phyloP scores from a whole-genome alignment of 2,329 filamentous ascomycete genomes.

The Decorospora gaudefroyi region DNA sequence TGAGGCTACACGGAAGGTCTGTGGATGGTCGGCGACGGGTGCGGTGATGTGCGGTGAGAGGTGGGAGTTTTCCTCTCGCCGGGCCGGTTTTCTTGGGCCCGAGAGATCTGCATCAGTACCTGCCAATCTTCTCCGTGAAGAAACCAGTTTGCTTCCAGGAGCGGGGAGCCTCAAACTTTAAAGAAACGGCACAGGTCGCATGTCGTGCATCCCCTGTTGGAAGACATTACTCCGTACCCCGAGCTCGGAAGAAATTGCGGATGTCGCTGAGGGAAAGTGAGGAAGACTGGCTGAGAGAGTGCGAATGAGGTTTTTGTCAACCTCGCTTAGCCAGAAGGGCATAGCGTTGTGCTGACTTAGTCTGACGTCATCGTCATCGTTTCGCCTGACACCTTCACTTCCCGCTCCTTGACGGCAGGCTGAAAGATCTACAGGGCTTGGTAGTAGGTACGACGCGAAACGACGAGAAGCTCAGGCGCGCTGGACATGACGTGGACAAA shows the following conservation, averaged over 20 bases:
- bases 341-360: constrained; percentile 10
- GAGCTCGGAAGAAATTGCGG: constrained; percentile 4
- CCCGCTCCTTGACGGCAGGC: constrained; percentile 1
- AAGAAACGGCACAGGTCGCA: constrained; percentile 10
- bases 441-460: constrained; percentile 1
- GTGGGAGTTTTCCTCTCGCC: constrained; percentile 8
- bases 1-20: constrained; percentile 8
- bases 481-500: constrained; percentile 4
- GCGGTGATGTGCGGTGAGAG: not conserved
- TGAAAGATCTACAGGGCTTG: not conserved
- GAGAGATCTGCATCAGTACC: constrained; percentile 21
- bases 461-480: not conserved
- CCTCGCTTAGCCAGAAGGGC: constrained; percentile 12
- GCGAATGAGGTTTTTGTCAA: constrained; percentile 8
- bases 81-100: constrained; percentile 6
- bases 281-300: constrained; percentile 1
- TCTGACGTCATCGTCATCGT: constrained; percentile 9
- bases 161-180: constrained; percentile 29
- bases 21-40: constrained; percentile 1
- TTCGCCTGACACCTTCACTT: not conserved
- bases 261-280: not conserved
- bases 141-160: constrained; percentile 32
- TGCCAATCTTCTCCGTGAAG: constrained; percentile 19
- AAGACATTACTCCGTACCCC: not conserved
- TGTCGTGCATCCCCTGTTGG: not conserved